Conservation (phyloP, 768 basidiomycete genomes). For the Mycena crocata region DNA sequence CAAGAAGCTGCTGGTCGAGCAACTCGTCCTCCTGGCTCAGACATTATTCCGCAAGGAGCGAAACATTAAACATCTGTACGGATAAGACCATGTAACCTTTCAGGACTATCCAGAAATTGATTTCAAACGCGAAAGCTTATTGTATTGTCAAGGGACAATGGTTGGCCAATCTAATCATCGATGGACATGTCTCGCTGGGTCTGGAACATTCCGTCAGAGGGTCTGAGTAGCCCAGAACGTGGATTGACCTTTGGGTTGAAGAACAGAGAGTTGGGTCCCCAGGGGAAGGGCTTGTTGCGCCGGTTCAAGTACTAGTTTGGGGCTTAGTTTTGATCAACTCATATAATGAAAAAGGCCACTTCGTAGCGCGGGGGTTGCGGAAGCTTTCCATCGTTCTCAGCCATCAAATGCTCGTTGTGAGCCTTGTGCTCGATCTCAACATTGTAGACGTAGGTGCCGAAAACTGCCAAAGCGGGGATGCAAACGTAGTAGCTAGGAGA, state of each 20-base stretch:
- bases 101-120: constrained; percentile 14
- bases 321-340: no score
- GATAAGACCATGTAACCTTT: not conserved
- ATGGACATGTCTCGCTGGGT: constrained; percentile 35
- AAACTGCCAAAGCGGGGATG: constrained; percentile 70
- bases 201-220: constrained; percentile 11
- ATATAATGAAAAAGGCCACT: no score
- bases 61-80: constrained; percentile 33
- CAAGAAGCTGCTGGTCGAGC: constrained; percentile 13
- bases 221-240: not conserved
- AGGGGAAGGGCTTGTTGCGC: constrained; percentile 84
- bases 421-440: constrained; percentile 72
- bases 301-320: constrained; percentile 87
- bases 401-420: constrained; percentile 76
- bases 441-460: constrained; percentile 67
- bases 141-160: constrained; percentile 23
- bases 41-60: constrained; percentile 31
- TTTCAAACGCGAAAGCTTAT: constrained; percentile 15
- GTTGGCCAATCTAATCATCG: constrained; percentile 26
- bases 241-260: constrained; percentile 76
- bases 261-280: constrained; percentile 88
- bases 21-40: constrained; percentile 30
- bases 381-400: constrained; percentile 78
- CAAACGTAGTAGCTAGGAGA: constrained; percentile 75
- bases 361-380: constrained; percentile 80